phyloP scores from a whole-genome alignment of 257 asterid species.

The Nicotiana sylvestris region DNA sequence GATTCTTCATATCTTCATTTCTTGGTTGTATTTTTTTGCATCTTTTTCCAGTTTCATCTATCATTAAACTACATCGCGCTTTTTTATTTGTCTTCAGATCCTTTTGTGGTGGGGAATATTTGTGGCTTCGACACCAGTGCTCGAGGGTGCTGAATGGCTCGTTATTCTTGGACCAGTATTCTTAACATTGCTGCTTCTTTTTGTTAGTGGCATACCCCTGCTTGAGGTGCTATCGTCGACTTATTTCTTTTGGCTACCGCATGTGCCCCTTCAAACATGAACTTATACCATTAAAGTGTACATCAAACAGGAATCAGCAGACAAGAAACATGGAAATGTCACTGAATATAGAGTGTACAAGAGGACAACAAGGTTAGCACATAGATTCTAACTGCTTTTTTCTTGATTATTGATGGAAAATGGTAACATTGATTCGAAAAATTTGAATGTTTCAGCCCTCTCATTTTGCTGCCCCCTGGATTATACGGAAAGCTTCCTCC shows the following conservation, averaged over 20 bases:
- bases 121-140: constrained; percentile 83
- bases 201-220: constrained; percentile 84
- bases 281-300: constrained; percentile 3
- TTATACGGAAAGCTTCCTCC: constrained; percentile 63
- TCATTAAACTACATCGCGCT: not conserved
- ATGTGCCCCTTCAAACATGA: not conserved
- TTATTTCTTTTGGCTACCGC: not conserved
- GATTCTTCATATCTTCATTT: not conserved
- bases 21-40: not conserved
- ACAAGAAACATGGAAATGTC: constrained; percentile 63
- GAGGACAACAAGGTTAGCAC: constrained; percentile 66
- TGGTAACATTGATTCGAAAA: not conserved
- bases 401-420: not conserved
- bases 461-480: constrained; percentile 73
- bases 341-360: constrained; percentile 66
- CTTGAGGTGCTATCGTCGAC: constrained; percentile 55
- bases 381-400: not conserved
- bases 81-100: constrained; percentile 42
- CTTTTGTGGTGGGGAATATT: constrained; percentile 98
- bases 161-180: constrained; percentile 83
- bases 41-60: not conserved
- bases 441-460: constrained; percentile 54
- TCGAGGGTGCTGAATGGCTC: constrained; percentile 81
- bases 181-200: constrained; percentile 71
- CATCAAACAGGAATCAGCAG: constrained; percentile 83